Percentiles rank a stretch among this genome's conserved stretches.
phyloP scores from a whole-genome alignment of 768 basidiomycete species.

The Pholiota conissans region DNA sequence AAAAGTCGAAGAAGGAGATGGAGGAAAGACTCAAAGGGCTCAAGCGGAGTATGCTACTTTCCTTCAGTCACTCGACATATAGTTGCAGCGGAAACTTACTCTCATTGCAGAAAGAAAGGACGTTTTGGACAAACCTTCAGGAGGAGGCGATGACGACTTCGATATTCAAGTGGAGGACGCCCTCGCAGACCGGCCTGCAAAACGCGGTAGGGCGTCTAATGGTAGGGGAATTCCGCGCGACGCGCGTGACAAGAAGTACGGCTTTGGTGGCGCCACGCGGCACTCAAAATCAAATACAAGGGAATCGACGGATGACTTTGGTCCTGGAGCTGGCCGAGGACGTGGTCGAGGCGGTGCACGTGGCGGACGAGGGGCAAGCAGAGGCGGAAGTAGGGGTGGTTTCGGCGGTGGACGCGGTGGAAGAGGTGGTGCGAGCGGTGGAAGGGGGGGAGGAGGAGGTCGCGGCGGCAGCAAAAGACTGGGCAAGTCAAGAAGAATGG shows the following conservation, averaged over 20 bases:
- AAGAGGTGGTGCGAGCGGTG: conserved; percentile 27
- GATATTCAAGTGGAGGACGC: conserved; percentile 92
- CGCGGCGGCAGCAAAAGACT: conserved; percentile 11
- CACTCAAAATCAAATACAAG: conserved; percentile 81
- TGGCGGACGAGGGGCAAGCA: conserved; percentile 28
- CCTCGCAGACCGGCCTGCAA: conserved; percentile 65
- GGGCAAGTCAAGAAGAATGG: conserved; percentile 15
- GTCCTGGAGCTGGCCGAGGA: conserved; percentile 35
- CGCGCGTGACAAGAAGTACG: conserved; percentile 77
- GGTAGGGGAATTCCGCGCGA: conserved; percentile 55
- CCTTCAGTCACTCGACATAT: background rate
- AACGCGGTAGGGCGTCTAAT: conserved; percentile 45
- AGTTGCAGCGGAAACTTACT: background rate
- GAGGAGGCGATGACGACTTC: conserved; percentile 61
- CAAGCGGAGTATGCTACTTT: conserved; percentile 72
- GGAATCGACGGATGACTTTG: conserved; percentile 79
- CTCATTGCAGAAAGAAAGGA: conserved; percentile 74
- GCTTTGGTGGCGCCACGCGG: conserved; percentile 70
- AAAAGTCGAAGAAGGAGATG: conserved; percentile 89
- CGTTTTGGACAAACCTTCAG: conserved; percentile 65
- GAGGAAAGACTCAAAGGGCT: conserved; percentile 82
- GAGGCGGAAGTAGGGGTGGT: conserved; percentile 33
- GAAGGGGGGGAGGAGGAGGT: conserved; percentile 25
- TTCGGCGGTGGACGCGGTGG: conserved; percentile 24
- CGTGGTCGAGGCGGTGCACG: conserved; percentile 24